phyloP scores from a whole-genome alignment of 805 yeast genomes.

The Barnettozyma salicaria region DNA sequence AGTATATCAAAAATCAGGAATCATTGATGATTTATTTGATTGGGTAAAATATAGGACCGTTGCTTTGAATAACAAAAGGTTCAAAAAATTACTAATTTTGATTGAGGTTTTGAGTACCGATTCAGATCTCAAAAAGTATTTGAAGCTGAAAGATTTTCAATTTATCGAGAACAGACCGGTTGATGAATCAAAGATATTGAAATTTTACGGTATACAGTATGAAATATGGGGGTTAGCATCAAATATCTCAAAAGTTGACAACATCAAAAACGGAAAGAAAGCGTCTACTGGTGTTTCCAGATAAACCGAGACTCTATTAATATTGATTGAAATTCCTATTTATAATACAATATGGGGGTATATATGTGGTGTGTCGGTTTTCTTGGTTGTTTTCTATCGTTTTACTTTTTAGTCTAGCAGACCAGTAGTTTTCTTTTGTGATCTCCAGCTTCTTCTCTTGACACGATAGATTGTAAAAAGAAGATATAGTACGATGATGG shows the following conservation, averaged over 20 bases:
- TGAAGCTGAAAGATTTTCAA: conserved; percentile 40
- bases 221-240: conserved; percentile 25
- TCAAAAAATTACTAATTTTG: conserved; percentile 32
- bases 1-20: conserved; percentile 60
- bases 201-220: conserved; percentile 15
- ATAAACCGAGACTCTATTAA: conserved; percentile 1
- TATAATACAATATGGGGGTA: neutral
- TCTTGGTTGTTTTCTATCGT: neutral
- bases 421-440: conserved; percentile 21
- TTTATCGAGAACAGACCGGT: conserved; percentile 24
- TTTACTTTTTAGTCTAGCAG: conserved; percentile 16
- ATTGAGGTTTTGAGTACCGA: conserved; percentile 53
- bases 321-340: neutral
- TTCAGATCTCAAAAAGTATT: conserved; percentile 29
- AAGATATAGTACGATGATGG: conserved; percentile 22
- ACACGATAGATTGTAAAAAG: conserved; percentile 26
- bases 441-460: conserved; percentile 19
- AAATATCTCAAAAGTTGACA: conserved; percentile 18
- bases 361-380: neutral
- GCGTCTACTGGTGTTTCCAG: conserved; percentile 22
- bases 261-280: conserved; percentile 12
- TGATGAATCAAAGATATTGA: conserved; percentile 13
- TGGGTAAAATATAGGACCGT: conserved; percentile 51
- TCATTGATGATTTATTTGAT: conserved; percentile 55
- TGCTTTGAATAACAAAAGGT: conserved; percentile 31